Evolutionary conservation across 257 asterid species (phyloP).

Genomic region (Nicotiana noctiflora): DNA sequence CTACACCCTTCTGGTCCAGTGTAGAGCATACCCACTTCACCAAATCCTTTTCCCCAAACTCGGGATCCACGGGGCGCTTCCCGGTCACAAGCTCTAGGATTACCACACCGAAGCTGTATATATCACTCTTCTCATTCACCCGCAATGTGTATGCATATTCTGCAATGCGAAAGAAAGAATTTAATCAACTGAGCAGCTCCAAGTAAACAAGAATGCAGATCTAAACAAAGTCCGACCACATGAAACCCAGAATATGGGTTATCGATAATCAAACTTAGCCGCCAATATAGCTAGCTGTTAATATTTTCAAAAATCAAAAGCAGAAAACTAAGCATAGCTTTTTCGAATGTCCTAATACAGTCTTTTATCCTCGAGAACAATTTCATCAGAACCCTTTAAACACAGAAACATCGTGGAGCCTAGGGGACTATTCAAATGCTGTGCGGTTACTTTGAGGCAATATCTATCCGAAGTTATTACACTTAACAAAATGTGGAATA

Average conservation of each 20-base stretch:
- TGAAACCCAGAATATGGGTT: neutral
- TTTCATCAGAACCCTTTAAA: neutral
- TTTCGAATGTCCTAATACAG: neutral
- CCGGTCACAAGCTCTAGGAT: conserved; percentile 74
- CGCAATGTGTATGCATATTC: conserved; percentile 89
- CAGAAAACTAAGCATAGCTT: neutral
- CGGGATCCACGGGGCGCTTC: conserved; percentile 77
- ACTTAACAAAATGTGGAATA: neutral
- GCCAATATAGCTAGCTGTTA: neutral
- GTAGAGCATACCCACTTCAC: conserved; percentile 90
- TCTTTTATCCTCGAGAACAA: neutral
- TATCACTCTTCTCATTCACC: conserved; percentile 94
- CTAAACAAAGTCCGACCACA: neutral
- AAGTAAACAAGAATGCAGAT: neutral
- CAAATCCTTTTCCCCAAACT: conserved; percentile 84
- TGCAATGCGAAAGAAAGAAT: conserved; percentile 21
- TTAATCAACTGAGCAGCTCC: neutral
- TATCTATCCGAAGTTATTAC: neutral
- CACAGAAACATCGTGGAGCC: neutral
- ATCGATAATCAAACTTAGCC: neutral
- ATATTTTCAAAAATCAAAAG: neutral
- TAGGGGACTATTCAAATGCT: neutral
- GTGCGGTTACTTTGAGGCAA: neutral
- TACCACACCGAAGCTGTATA: conserved; percentile 86
- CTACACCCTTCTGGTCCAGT: conserved; percentile 76